A percentile compares a stretch with the other conserved stretches of the same genome.
Evolutionary conservation across 169 alveolate species (phyloP).

Genomic region (Plasmodium falciparum): DNA sequence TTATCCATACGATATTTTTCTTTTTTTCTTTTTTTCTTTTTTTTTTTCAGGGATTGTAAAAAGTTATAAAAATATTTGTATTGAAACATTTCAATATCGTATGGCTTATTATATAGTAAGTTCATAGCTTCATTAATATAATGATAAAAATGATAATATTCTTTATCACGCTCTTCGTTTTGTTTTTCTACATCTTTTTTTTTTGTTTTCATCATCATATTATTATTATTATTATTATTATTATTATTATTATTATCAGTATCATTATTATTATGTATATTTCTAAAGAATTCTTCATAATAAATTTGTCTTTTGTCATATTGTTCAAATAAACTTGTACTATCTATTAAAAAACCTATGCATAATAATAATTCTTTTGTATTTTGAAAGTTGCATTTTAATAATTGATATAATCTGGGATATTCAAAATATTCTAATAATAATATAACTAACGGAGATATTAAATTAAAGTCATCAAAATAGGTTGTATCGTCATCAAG

Average conservation of each 20-base stretch:
- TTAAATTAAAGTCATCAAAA: constrained; percentile 20
- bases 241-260: neutral
- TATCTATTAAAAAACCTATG: constrained; percentile 60
- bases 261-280: neutral
- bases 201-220: no score
- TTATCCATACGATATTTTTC: neutral
- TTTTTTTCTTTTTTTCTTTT: neutral
- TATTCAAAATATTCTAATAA: constrained; percentile 64
- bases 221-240: neutral
- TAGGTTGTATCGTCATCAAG: constrained; percentile 41
- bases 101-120: constrained; percentile 37
- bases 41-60: constrained; percentile 14
- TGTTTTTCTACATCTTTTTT: neutral
- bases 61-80: constrained; percentile 51
- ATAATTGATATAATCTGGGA: constrained; percentile 40
- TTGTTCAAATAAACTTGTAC: constrained; percentile 19
- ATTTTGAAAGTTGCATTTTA: constrained; percentile 64
- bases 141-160: constrained; percentile 22
- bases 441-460: constrained; percentile 48
- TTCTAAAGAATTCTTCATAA: constrained; percentile 39
- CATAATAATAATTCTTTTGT: constrained; percentile 61
- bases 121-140: constrained; percentile 68
- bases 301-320: constrained; percentile 45
- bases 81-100: constrained; percentile 49
- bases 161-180: neutral